Evolutionary conservation across 352 stramenopile species (phyloP), one percentile per base, ranked within the genome.

Genomic region (Globisporangium paddicum): DNA sequence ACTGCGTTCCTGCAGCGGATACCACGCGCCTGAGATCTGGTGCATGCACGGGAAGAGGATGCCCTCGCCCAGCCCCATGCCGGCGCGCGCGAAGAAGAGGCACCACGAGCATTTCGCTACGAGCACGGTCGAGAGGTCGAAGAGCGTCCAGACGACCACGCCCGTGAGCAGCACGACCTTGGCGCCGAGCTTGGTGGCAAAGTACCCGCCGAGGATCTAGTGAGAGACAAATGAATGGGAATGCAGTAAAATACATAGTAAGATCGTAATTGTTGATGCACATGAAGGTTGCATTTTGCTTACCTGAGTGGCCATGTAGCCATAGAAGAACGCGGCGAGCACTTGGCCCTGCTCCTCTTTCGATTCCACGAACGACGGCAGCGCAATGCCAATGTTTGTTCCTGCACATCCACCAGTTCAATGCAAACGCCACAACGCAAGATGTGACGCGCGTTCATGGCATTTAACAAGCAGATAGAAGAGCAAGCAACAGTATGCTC

Each of bases 31-130:
- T n/a, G 81, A 71, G 62, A 95, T 82, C 69, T 93, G 82, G 53
- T 95, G 84, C 86, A 95, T 92, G 52, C 84, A 95, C 30, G 86
- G 86, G 52, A 95, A 95, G 34, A 95, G 63, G 45, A 95, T 92
- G 34, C 86, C 86, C 53, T 95, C 86, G 51, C 86, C 86, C 28
- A 95, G 72, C 1, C 86, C 86, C 86, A 95, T 95, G 13, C 79
- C 81, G 1, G 76, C 75, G 55, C 86, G 84, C 16, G 79, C 84
- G 40, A 92, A 66, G 64, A 87, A 94, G 26, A 95, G 71, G n/a
- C 71, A 75, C 35, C 71, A 75, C 23, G 89, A 71, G 67, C 68
- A 83, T 47, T 77, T 79, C 2, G 81, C 71, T 38, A 80, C 79
- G 10, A 79, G 21, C 14, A 95, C 69, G 2, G 86, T 95, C 56